Conservation (phyloP, 2,329 filamentous ascomycete genomes). For the Verticillium tricorpus region DNA sequence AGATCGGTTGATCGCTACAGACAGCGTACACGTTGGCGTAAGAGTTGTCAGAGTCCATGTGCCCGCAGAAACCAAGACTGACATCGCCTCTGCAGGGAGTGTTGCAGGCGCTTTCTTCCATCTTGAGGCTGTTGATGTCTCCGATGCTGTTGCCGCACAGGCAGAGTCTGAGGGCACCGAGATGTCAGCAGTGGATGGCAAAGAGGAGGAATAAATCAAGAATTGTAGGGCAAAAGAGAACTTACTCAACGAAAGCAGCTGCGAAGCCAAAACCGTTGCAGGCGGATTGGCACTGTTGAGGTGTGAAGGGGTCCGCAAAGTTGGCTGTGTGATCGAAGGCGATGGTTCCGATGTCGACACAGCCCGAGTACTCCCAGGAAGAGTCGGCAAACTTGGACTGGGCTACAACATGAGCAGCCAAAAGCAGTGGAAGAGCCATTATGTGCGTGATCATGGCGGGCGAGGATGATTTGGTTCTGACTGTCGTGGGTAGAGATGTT, state of each 20-base stretch:
- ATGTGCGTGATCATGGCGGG: background rate
- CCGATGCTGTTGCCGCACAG: conserved; percentile 8
- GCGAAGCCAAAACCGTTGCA: conserved; percentile 7
- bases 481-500: background rate
- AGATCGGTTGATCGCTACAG: background rate
- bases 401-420: conserved; percentile 4
- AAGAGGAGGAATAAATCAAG: background rate
- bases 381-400: conserved; percentile 5
- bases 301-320: conserved; percentile 6
- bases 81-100: background rate
- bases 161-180: conserved; percentile 2
- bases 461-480: background rate
- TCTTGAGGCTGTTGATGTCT: background rate
- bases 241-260: conserved; percentile 8
- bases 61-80: background rate
- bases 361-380: conserved; percentile 11
- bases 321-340: conserved; percentile 5
- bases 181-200: fast-evolving
- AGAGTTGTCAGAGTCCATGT: conserved; percentile 4
- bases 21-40: conserved; percentile 4
- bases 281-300: conserved; percentile 10
- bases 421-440: background rate
- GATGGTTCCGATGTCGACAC: conserved; percentile 6
- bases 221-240: background rate
- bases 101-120: conserved; percentile 7